A percentile compares a stretch with the other conserved stretches of the same genome.
Evolutionary conservation across 768 basidiomycete genomes (phyloP).

Genomic region (Boletus sensibilis): DNA sequence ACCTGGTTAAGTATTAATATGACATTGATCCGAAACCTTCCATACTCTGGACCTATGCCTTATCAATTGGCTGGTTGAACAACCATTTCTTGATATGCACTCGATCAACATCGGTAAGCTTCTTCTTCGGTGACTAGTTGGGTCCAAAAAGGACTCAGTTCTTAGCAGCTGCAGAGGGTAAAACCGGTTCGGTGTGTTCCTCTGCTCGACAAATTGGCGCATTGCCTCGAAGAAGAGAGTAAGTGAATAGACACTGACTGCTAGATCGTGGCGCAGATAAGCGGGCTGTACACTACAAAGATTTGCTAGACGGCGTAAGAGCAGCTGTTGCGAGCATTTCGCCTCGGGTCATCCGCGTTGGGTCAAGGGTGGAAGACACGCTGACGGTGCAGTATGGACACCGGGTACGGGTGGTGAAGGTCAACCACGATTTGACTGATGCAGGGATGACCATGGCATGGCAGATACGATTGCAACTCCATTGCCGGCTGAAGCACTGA

Average conservation of each 20-base stretch:
- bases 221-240: constrained; percentile 4
- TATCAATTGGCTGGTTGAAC: background rate
- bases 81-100: background rate
- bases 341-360: constrained; percentile 5
- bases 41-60: background rate
- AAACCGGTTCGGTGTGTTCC: background rate
- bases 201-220: background rate
- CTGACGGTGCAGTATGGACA: constrained; percentile 2
- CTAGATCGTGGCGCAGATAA: background rate
- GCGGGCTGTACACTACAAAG: constrained; percentile 11
- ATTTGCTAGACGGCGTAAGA: background rate
- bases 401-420: background rate
- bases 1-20: background rate
- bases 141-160: background rate
- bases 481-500: background rate
- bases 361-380: constrained; percentile 38
- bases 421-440: background rate
- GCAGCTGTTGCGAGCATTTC: background rate
- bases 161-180: background rate
- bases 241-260: background rate
- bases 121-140: background rate
- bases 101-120: constrained; percentile 1
- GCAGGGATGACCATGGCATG: background rate
- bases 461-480: background rate
- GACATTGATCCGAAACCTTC: background rate